Percentiles rank a stretch among this genome's conserved stretches.
Evolutionary conservation across 352 stramenopile genomes (phyloP).

Genomic region (Pythium phragmitis): DNA sequence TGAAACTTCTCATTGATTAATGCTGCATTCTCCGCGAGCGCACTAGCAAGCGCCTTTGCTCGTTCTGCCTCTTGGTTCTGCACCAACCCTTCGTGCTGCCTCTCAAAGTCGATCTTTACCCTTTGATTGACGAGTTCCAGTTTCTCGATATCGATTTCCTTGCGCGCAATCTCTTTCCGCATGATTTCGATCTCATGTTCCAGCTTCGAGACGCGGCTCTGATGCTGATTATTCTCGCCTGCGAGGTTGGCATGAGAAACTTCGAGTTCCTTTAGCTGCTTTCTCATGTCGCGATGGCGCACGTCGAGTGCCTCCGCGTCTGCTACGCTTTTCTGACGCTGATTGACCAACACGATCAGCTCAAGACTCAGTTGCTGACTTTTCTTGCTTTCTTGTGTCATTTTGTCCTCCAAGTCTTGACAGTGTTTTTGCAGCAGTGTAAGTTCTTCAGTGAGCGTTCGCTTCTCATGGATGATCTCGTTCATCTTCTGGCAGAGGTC

Average conservation of each 20-base stretch:
- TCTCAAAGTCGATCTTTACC: constrained; percentile 38
- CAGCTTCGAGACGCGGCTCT: constrained; percentile 16
- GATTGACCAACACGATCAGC: constrained; percentile 64
- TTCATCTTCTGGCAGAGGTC: constrained; percentile 59
- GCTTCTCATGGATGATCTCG: constrained; percentile 49
- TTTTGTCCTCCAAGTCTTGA: constrained; percentile 30
- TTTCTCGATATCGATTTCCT: constrained; percentile 52
- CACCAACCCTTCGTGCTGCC: constrained; percentile 24
- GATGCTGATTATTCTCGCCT: constrained; percentile 28
- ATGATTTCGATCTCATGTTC: constrained; percentile 34
- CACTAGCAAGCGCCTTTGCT: constrained; percentile 29
- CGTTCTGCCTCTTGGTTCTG: constrained; percentile 25
- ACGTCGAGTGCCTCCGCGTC: constrained; percentile 34
- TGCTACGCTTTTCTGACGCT: constrained; percentile 46
- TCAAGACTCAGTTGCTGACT: constrained; percentile 72
- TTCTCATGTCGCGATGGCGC: constrained; percentile 21
- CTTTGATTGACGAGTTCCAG: constrained; percentile 31
- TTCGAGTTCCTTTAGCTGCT: constrained; percentile 9
- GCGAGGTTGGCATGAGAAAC: constrained; percentile 3
- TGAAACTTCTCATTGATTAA: constrained; percentile 13
- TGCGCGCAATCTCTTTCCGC: constrained; percentile 41
- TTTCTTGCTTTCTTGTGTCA: constrained; percentile 47
- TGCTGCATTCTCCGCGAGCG: constrained; percentile 12
- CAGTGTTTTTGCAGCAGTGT: constrained; percentile 36
- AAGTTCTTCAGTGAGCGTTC: constrained; percentile 34